phyloP scores from a whole-genome alignment of 1,284 basidiomycete genomes.

The Bjerkandera adusta region DNA sequence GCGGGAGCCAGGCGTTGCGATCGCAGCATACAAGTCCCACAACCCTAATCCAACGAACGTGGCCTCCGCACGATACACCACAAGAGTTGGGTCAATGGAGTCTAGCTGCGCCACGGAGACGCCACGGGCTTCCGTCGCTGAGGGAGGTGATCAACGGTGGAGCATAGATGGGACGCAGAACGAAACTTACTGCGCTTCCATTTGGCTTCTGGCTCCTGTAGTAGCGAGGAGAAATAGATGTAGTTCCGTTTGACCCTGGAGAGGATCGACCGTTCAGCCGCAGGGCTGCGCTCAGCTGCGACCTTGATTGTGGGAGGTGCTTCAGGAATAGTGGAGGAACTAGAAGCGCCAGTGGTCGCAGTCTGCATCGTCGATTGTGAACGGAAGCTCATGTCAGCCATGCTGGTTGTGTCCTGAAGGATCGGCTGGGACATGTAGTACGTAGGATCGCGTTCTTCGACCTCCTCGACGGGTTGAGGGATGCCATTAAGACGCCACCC shows the following conservation, averaged over 20 bases:
- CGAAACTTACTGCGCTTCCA: slow-evolving; percentile 86
- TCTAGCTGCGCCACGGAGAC: slow-evolving; percentile 95
- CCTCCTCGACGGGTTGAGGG: slow-evolving; percentile 62
- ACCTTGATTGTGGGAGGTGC: slow-evolving; percentile 33
- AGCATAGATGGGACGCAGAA: slow-evolving; percentile 11
- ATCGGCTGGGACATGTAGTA: slow-evolving; percentile 54
- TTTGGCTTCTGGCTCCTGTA: slow-evolving; percentile 98
- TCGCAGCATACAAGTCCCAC: slow-evolving; percentile 94
- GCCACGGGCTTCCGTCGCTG: slow-evolving; percentile 81
- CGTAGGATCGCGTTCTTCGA: slow-evolving; percentile 66
- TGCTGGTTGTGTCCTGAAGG: slow-evolving; percentile 68
- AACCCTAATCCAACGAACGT: slow-evolving; percentile 96
- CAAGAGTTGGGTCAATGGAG: slow-evolving; percentile 95
- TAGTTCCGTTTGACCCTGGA: slow-evolving; percentile 91
- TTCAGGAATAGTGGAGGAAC: slow-evolving; percentile 30
- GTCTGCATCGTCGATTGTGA: slow-evolving; percentile 49
- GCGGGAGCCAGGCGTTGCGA: slow-evolving; percentile 81
- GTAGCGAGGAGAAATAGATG: slow-evolving; percentile 95
- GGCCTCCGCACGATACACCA: slow-evolving; percentile 95
- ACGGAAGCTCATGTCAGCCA: slow-evolving; percentile 63
- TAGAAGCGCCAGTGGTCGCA: slow-evolving; percentile 22
- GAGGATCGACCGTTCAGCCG: slow-evolving; percentile 76
- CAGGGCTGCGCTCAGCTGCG: slow-evolving; percentile 53
- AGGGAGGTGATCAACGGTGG: slow-evolving; percentile 14
- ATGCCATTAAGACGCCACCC: slow-evolving; percentile 84